These are phyloP conservation scores for Prunus salicina DNA, from an alignment of 306 rosid species.

Conservation along the genomic window DNA sequence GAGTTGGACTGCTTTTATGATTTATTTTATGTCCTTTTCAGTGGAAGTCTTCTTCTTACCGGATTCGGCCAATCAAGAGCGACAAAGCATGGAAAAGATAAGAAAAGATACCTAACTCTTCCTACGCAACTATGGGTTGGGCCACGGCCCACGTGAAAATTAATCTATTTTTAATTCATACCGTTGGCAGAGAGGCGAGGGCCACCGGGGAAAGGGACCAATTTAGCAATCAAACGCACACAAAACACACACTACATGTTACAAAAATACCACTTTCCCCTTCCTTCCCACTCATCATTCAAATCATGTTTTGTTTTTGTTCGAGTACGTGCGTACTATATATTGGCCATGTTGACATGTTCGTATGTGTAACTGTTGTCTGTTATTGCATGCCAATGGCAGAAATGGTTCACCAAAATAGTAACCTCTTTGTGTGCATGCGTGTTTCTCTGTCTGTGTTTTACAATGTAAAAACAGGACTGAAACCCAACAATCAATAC, in stretches of 20 bases:
- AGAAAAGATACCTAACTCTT: background rate
- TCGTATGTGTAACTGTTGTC: background rate
- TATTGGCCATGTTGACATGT: background rate
- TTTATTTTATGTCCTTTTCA: background rate
- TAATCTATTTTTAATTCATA: background rate
- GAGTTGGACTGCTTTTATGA: background rate
- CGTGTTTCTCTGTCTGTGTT: background rate
- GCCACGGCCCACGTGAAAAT: conserved; percentile 3
- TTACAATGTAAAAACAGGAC: conserved; percentile 1
- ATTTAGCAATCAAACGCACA: background rate
- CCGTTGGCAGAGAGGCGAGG: background rate
- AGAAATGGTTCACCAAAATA: background rate
- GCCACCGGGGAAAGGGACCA: background rate
- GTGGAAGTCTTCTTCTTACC: background rate
- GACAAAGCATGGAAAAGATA: background rate
- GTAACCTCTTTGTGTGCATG: background rate
- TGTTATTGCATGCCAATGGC: background rate
- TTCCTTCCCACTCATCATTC: background rate
- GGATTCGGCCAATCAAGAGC: background rate
- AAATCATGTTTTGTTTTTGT: background rate
- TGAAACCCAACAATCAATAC: background rate
- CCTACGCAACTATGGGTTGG: background rate
- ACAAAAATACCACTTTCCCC: background rate
- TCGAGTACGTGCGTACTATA: background rate
- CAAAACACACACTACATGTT: background rate